Evolutionary conservation across 192 early-diverging fungal species (phyloP), one percentile per base, ranked within the genome.

Genomic region (Thamnidium elegans): DNA sequence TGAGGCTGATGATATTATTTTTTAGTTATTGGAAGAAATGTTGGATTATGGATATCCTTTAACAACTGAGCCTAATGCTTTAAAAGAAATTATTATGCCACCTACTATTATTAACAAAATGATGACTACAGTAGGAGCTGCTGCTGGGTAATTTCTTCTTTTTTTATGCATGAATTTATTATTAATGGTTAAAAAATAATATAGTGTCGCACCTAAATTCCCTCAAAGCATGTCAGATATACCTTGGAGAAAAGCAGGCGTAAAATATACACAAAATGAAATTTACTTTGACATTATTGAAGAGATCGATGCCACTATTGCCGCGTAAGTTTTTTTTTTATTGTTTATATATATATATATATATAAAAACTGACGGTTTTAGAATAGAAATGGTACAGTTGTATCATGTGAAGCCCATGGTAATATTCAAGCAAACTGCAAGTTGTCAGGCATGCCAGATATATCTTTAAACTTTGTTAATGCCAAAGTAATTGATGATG

Each of bases 241-340:
- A 19, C 92, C 93, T 8, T 98, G 96, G 96, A 79, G 96, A 58
- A 83, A 87, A 44, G 78, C 83, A 23, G 92, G 92, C 23, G 90
- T 97, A 39, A 89, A 92, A 72, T 92, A 98, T 67, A 78, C 85
- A 2, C 86, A 85, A 50, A 98, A 98, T 79, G 94, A 98, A 75
- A 89, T 98, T 58, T 95, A 92, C 67, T 88, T 98, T 67, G 96
- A 98, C 68, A 82, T 98, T 20, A 75, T 89, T 17, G 96, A 98
- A 79, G 88, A 90, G 34, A 81, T 98, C 30, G 91, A 98, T 75
- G 87, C 88, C 3, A 88, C 92, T 13, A 73, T 94, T 10, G 91
- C 93, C 68, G 75, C 74, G 85, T 87, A 73, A 59, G 72, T 44
- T 46, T 4, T 4, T 44, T 26, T 26, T 2, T 26, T 10, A 13